These are phyloP conservation scores for Sporodiniella umbellata DNA, from an alignment of 371 early-diverging fungal species.

Conservation along the genomic window DNA sequence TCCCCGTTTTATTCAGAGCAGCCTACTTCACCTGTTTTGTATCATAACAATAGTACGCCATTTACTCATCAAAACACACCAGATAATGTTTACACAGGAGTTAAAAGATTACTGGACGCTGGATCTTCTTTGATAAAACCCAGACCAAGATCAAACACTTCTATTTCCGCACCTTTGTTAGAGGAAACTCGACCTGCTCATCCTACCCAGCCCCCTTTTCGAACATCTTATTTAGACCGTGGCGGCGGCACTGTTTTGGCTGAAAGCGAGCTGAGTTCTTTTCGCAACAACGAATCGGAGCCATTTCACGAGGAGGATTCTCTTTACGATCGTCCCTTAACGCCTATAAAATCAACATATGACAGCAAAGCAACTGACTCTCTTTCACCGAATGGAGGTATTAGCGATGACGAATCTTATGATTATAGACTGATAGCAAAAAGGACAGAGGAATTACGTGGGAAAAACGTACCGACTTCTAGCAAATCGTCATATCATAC, in stretches of 20 bases:
- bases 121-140: constrained; percentile 36
- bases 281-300: constrained; percentile 32
- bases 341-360: neutral
- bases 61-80: neutral
- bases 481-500: constrained; percentile 15
- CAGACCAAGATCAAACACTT: constrained; percentile 35
- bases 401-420: constrained; percentile 43
- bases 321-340: neutral
- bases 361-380: neutral
- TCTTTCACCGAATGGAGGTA: neutral
- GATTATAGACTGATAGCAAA: constrained; percentile 33
- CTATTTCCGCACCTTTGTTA: constrained; percentile 25
- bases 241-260: constrained; percentile 41
- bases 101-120: constrained; percentile 38
- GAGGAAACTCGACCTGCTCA: constrained; percentile 19
- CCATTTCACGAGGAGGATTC: neutral
- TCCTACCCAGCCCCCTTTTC: constrained; percentile 4
- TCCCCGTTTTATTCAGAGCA: neutral
- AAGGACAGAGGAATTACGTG: constrained; percentile 40
- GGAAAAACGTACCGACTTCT: constrained; percentile 8
- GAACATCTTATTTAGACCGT: constrained; percentile 23
- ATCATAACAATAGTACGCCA: constrained; percentile 3
- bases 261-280: constrained; percentile 56
- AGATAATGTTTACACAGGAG: constrained; percentile 6
- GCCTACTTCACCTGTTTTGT: constrained; percentile 4